A percentile compares a stretch with the other conserved stretches of the same genome.
Evolutionary conservation across 768 basidiomycete species (phyloP).

Genomic region (Podaxis sp.): DNA sequence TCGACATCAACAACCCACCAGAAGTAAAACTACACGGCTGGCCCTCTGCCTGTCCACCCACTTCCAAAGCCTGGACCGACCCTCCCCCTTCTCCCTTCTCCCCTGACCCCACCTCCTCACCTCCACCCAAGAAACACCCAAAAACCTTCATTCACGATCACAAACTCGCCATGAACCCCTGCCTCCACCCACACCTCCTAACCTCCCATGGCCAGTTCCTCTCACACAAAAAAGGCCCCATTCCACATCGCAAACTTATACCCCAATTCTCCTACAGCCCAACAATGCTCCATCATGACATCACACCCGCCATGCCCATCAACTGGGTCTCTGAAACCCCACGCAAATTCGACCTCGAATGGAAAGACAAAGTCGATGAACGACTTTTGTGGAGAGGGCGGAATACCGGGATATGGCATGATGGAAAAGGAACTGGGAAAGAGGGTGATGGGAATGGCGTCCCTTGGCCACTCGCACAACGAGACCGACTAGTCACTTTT

Average conservation of each 20-base stretch:
- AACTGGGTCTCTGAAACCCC: conserved; percentile 39
- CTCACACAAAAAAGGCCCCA: conserved; percentile 43
- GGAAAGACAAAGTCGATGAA: conserved; percentile 58
- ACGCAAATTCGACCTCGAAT: conserved; percentile 44
- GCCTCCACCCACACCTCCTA: conserved; percentile 37
- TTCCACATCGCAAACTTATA: conserved; percentile 36
- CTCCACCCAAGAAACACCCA: conserved; percentile 12
- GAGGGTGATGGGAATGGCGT: conserved; percentile 37
- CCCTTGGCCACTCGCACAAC: conserved; percentile 30
- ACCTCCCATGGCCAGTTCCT: conserved; percentile 51
- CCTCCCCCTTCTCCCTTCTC: conserved; percentile 19
- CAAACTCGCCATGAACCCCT: conserved; percentile 44
- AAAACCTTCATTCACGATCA: conserved; percentile 49
- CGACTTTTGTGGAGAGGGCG: conserved; percentile 69
- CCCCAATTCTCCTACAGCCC: conserved; percentile 52
- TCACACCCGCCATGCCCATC: conserved; percentile 43
- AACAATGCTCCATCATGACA: conserved; percentile 50
- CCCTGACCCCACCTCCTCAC: conserved; percentile 19
- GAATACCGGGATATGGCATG: conserved; percentile 62
- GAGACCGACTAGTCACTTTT: conserved; percentile 40
- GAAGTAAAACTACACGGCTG: conserved; percentile 32
- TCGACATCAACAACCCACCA: conserved; percentile 32
- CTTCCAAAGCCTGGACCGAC: conserved; percentile 29
- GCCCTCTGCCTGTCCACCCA: conserved; percentile 34
- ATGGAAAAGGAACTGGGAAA: conserved; percentile 13